Base-by-base conservation (phyloP, 129 eudicot genomes). In the Flaveria trinervia region DNA sequence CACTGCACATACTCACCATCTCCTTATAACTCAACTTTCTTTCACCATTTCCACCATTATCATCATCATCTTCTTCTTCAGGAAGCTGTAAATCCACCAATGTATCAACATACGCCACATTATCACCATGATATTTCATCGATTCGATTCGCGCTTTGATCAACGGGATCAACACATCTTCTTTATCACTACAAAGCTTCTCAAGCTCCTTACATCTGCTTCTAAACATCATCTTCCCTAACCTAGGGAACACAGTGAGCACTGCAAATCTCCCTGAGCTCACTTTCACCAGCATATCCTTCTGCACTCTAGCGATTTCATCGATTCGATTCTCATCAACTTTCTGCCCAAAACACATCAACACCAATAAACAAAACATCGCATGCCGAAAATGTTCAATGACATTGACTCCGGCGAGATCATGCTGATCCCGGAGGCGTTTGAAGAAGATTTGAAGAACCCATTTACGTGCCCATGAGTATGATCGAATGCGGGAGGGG, bases 1-100 rank as follows among this genome's bases (percentile, higher is more conserved):
- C 97, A 17, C 86, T 64, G 55, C 91, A 86, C 61, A 83, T 59
- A 10, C 74, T 76, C 56, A 86, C 90, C 72, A 91, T 83, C 66
- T 86, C 89, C 7, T 70, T 82, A 3, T 84, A 71, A 0, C 76
- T 82, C 50, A 91, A 68, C 61, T 77, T 77, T 36, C 41, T 36
- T 43, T 68, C 81, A 17, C 75, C 70, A 44, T 77, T 68, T 16
- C 1, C 46, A 3, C 1, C 46, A 7, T 43, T 44, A 41, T 9
- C 43, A 55, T 5, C 46, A 7, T 43, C 25, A 41, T 9, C 26
- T 43, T 5, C 75, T 45, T 77, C 76, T 2, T 68, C 36, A 1
- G 81, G 81, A 69, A 77, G 70, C 75, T 39, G 11, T 3, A 77
- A 12, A 56, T 57, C 45, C 33, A 77, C 70, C n/a, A 77, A 30